Percentiles rank a stretch among this genome's conserved stretches.
Evolutionary conservation across 176 grass and related monocot genomes (phyloP).

Genomic region (Pharus latifolius): DNA sequence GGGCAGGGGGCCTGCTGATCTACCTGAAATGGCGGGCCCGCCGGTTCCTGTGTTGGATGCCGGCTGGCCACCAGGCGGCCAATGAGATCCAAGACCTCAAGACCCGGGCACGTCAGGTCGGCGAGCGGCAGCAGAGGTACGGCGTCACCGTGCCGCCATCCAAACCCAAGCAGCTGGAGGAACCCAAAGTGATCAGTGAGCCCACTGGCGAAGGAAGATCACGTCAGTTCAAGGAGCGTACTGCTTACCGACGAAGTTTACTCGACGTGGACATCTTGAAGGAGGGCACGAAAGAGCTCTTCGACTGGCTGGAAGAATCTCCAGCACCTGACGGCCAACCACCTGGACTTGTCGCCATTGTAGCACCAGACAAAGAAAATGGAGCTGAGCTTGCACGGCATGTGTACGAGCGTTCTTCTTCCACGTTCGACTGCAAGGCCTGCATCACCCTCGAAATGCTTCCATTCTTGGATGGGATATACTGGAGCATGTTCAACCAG

Average conservation of each 20-base stretch:
- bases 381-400: not conserved
- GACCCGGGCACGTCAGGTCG: not conserved
- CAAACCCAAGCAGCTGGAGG: not conserved
- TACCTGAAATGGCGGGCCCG: not conserved
- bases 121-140: not conserved
- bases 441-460: too few relatives aligned
- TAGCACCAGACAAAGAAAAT: too few relatives aligned
- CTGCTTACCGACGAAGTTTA: too few relatives aligned
- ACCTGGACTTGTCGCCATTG: not conserved
- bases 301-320: not conserved
- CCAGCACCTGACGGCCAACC: too few relatives aligned
- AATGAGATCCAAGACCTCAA: conserved; percentile 10
- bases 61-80: not conserved
- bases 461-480: too few relatives aligned
- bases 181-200: not conserved
- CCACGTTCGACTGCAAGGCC: not conserved
- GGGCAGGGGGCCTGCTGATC: accelerated
- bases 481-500: not conserved
- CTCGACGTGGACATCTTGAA: too few relatives aligned
- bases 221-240: too few relatives aligned
- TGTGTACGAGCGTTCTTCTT: not conserved
- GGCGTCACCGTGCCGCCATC: not conserved
- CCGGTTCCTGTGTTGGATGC: accelerated
- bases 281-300: too few relatives aligned
- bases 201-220: not conserved